Evolutionary conservation across 352 stramenopile species (phyloP).

Genomic region (Hyaloperonospora arabidopsidis): DNA sequence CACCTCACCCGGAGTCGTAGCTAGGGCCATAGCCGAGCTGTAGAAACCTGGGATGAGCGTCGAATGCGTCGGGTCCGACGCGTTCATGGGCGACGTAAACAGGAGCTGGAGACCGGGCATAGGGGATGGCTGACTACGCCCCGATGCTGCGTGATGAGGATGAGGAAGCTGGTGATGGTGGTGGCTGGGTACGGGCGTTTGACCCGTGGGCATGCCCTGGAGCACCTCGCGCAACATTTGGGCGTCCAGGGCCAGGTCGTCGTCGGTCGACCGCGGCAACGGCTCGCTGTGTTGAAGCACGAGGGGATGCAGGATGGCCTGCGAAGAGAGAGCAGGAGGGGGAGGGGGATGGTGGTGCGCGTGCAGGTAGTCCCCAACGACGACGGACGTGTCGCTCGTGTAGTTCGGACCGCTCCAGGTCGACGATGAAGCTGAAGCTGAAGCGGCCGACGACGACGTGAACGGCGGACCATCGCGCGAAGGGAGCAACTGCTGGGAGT

Average conservation of each 20-base stretch:
- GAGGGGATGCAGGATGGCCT: conserved; percentile 11
- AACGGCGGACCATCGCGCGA: conserved; percentile 12
- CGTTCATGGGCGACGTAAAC: conserved; percentile 28
- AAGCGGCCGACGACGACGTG: conserved; percentile 2
- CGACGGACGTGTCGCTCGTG: conserved; percentile 6
- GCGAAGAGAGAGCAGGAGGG: conserved; percentile 11
- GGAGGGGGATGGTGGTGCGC: conserved; percentile 8
- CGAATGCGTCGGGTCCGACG: conserved; percentile 11
- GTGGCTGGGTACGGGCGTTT: conserved; percentile 11
- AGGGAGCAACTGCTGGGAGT: conserved; percentile 16
- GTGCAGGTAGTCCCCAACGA: conserved; percentile 12
- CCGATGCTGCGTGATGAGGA: background rate
- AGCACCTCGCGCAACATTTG: conserved; percentile 39
- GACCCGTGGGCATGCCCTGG: conserved; percentile 25
- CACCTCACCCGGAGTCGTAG: conserved; percentile 16
- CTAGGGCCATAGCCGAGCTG: conserved; percentile 18
- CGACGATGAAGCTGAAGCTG: background rate
- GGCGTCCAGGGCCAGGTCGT: conserved; percentile 33
- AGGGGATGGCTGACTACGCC: background rate
- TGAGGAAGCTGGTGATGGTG: too few relatives aligned
- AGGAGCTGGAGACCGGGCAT: conserved; percentile 31
- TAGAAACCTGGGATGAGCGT: conserved; percentile 16
- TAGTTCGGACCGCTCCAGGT: conserved; percentile 17
- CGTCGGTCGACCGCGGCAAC: conserved; percentile 24
- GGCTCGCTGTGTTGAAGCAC: conserved; percentile 25